Conservation (phyloP, 495 filamentous ascomycete genomes). For the Daldinia decipiens region DNA sequence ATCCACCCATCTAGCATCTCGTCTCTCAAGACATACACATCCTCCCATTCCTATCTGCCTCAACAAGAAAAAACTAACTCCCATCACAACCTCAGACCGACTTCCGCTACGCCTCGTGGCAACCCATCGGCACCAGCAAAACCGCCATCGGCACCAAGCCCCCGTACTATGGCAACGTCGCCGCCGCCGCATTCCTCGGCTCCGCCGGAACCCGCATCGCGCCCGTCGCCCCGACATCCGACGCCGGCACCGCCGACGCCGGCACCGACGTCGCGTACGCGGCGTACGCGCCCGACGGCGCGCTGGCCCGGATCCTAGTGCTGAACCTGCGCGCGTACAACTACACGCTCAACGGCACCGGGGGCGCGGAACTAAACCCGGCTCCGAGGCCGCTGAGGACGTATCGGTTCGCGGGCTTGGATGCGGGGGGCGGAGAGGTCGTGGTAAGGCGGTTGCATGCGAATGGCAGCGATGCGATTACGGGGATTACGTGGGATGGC, state of each 20-base stretch:
- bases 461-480: conserved; percentile 72
- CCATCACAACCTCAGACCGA: conserved; percentile 50
- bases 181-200: conserved; percentile 67
- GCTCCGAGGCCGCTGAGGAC: conserved; percentile 47
- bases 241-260: conserved; percentile 25
- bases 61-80: not conserved
- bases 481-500: conserved; percentile 70
- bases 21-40: not conserved
- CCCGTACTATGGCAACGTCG: conserved; percentile 73
- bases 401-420: conserved; percentile 57
- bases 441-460: conserved; percentile 63
- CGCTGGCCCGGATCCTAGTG: conserved; percentile 61
- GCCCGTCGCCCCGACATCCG: conserved; percentile 48
- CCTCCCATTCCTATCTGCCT: not conserved
- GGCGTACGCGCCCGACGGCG: conserved; percentile 55
- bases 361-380: conserved; percentile 40
- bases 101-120: conserved; percentile 68
- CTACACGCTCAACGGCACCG: conserved; percentile 60
- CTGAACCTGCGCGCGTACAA: conserved; percentile 71
- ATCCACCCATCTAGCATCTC: not conserved
- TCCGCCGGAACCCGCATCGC: conserved; percentile 44
- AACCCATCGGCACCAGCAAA: conserved; percentile 64
- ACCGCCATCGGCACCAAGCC: conserved; percentile 69
- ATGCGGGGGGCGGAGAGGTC: conserved; percentile 30
- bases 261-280: conserved; percentile 64